A percentile compares a stretch with the other conserved stretches of the same genome.
Evolutionary conservation across 2,329 filamentous ascomycete genomes (phyloP).

Genomic region (Nemania sp.): DNA sequence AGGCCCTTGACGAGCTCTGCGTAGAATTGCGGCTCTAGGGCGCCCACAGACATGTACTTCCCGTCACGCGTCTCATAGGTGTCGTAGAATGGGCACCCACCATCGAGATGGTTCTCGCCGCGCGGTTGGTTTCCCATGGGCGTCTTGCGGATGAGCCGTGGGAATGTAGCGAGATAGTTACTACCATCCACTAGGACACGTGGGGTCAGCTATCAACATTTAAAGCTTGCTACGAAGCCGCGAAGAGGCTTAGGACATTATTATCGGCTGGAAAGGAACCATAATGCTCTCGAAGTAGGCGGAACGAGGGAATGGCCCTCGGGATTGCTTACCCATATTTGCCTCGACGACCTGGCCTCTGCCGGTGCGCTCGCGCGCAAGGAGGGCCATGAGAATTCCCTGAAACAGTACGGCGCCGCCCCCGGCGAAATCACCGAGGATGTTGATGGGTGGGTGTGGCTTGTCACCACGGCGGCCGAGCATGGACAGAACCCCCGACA

Average conservation of each 20-base stretch:
- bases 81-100: conserved; percentile 88
- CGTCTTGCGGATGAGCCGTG: conserved; percentile 74
- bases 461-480: conserved; percentile 77
- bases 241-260: background rate
- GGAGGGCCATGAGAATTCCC: conserved; percentile 83
- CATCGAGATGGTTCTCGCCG: conserved; percentile 84
- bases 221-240: background rate
- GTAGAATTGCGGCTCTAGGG: conserved; percentile 90
- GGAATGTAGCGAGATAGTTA: conserved; percentile 82
- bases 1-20: conserved; percentile 74
- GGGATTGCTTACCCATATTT: conserved; percentile 72
- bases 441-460: conserved; percentile 84
- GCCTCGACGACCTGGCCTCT: conserved; percentile 90
- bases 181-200: conserved; percentile 77
- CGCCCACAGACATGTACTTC: conserved; percentile 87
- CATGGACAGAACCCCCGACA: conserved; percentile 81
- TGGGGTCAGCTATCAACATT: background rate
- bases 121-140: conserved; percentile 72
- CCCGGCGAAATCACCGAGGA: conserved; percentile 91
- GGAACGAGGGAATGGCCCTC: background rate
- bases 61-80: conserved; percentile 88
- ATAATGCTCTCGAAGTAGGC: background rate
- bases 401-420: conserved; percentile 86
- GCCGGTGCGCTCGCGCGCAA: conserved; percentile 73
- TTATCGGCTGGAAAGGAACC: no score